Conservation (phyloP, 768 basidiomycete genomes). For the Cystoderma amianthinum region DNA sequence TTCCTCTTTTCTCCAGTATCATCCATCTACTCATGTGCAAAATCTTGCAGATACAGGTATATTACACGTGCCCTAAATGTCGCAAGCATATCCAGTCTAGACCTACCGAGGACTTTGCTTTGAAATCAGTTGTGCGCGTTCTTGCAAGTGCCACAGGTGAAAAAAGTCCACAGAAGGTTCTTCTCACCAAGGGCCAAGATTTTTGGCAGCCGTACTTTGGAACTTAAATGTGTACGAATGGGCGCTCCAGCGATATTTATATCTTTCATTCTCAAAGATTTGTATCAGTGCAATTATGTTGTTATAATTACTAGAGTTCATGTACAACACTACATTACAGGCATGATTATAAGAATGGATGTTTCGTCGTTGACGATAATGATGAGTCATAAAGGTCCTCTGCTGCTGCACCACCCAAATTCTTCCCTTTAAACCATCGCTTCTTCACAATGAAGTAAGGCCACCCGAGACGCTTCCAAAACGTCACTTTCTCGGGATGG, state of each 20-base stretch:
- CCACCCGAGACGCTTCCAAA: constrained; percentile 27
- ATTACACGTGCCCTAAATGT: constrained; percentile 67
- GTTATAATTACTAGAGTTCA: too few relatives aligned
- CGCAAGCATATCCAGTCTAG: constrained; percentile 37
- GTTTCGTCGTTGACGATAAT: too few relatives aligned
- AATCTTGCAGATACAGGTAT: constrained; percentile 29
- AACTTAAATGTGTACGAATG: too few relatives aligned
- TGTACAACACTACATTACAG: too few relatives aligned
- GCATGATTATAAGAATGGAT: too few relatives aligned
- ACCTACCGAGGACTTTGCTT: constrained; percentile 54
- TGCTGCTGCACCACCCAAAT: too few relatives aligned
- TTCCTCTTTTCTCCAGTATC: constrained; percentile 6
- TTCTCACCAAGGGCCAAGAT: too few relatives aligned
- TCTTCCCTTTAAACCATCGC: background rate
- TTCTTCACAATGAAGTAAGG: constrained; percentile 17
- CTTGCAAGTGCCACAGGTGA: background rate
- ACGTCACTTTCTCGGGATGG: constrained; percentile 10
- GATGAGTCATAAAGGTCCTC: too few relatives aligned
- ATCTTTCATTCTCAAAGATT: too few relatives aligned
- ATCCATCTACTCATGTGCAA: constrained; percentile 17
- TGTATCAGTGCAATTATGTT: too few relatives aligned
- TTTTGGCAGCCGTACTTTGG: too few relatives aligned
- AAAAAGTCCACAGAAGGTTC: background rate
- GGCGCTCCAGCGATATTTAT: too few relatives aligned
- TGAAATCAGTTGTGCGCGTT: constrained; percentile 47